Base-by-base conservation (phyloP, 1,284 basidiomycete genomes). In the Lentinula novae-zelandiae region DNA sequence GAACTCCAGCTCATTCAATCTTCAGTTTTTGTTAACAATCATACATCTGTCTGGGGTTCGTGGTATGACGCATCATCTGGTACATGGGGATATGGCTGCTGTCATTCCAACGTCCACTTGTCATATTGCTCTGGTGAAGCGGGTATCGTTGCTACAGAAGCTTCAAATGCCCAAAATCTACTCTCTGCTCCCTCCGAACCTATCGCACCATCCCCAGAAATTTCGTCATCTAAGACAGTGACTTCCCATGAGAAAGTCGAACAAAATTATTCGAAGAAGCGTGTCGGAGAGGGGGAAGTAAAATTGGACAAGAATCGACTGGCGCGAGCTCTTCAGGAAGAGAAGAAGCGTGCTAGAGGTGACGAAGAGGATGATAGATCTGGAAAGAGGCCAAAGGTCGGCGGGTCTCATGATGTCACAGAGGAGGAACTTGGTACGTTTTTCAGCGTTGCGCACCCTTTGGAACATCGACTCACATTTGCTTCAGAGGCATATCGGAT, bases 81-180 rank as follows among this genome's bases (percentile, higher is more conserved):
- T 9, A 73, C 79, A 61, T 99, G 97, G 97, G 97, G 97, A 52
- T 99, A 91, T 73, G 88, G 84, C 34, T 99, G 97, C 75, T 99
- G 97, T 71, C 95, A 97, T 72, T 95, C 93, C 9, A 81, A 71
- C 61, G 77, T 96, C 52, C 90, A 94, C 69, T 80, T 92, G 53
- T 96, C 95, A 8, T 99, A 99, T 72, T 99, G 96, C 72, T 90
- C 96, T 34, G 96, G 96, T 1, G 72, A 86, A 71, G 94, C 90
- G 8, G 96, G 93, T 61, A 97, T 92, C 64, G 83, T 86, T 62
- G 96, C 96, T 6, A 77, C 84, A 6, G 69, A 83, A 39, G 87
- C 89, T 15, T 90, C 90, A 1, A 87, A 80, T 64, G 89, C 90
- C 1, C 82, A 85, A 65, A 80, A 83, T 27, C 79, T 95, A 40